A percentile compares a stretch with the other conserved stretches of the same genome.
These are phyloP conservation scores for Syzygium grande DNA, from an alignment of 345 rosid species.

Conservation along the genomic window DNA sequence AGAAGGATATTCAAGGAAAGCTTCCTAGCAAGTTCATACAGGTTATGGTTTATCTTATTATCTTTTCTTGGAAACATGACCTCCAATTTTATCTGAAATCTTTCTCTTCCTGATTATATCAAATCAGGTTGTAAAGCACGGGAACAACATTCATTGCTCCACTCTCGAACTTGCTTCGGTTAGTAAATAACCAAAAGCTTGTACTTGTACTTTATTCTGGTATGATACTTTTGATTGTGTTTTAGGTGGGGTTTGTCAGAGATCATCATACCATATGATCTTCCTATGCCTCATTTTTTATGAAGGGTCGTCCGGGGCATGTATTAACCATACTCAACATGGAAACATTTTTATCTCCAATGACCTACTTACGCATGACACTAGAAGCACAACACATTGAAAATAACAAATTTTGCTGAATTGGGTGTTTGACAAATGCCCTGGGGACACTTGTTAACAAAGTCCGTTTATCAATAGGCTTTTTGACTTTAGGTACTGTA, in stretches of 20 bases:
- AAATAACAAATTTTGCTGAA: background rate
- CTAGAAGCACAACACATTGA: background rate
- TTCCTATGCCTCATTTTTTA: background rate
- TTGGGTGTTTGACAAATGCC: background rate
- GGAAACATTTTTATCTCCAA: background rate
- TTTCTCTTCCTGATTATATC: conserved; percentile 10
- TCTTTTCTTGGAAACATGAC: background rate
- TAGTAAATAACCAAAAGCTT: conserved; percentile 24
- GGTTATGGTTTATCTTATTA: conserved; percentile 29
- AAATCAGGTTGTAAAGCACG: conserved; percentile 76
- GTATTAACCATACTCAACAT: background rate
- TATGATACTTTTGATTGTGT: background rate
- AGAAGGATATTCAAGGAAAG: conserved; percentile 78
- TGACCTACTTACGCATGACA: background rate
- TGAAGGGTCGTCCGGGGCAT: background rate
- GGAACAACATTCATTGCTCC: conserved; percentile 88
- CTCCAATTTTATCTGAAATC: conserved; percentile 3
- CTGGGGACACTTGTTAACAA: background rate
- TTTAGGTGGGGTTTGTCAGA: background rate
- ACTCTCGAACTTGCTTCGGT: conserved; percentile 95
- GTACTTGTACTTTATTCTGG: background rate
- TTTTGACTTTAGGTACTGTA: background rate
- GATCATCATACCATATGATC: background rate
- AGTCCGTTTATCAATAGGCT: background rate
- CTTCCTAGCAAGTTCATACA: conserved; percentile 92